Evolutionary conservation across 805 yeast genomes (phyloP).

Genomic region (Wickerhamia fluorescens): DNA sequence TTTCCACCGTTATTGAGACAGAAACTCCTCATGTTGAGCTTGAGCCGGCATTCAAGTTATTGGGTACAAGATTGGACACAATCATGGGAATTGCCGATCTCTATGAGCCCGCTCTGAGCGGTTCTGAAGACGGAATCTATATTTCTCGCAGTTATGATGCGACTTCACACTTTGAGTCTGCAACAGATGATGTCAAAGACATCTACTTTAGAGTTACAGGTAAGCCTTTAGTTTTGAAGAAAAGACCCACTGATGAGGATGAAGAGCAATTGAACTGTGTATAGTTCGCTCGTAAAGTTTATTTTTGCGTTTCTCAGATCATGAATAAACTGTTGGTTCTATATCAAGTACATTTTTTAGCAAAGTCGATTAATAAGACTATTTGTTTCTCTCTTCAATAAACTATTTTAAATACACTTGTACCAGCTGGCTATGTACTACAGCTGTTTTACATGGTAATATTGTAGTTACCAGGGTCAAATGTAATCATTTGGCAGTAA

Average conservation of each 20-base stretch:
- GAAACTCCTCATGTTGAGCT: conserved; percentile 86
- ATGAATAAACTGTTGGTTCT: too few relatives aligned
- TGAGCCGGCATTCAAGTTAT: conserved; percentile 86
- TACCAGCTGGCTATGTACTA: too few relatives aligned
- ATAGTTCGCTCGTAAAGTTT: too few relatives aligned
- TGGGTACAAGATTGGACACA: conserved; percentile 74
- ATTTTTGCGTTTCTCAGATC: too few relatives aligned
- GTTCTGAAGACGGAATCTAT: conserved; percentile 68
- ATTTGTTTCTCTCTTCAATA: too few relatives aligned
- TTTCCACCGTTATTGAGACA: conserved; percentile 91
- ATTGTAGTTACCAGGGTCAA: too few relatives aligned
- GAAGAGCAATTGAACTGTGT: conserved; percentile 45
- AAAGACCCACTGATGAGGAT: conserved; percentile 63
- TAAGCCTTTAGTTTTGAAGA: conserved; percentile 79
- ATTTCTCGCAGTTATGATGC: conserved; percentile 90
- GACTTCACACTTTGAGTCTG: conserved; percentile 88
- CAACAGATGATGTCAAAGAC: conserved; percentile 96
- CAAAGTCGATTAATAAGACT: too few relatives aligned
- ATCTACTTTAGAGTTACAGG: conserved; percentile 89
- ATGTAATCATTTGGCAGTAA: too few relatives aligned
- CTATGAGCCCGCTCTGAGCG: conserved; percentile 82
- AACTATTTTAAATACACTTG: too few relatives aligned
- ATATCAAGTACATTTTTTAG: too few relatives aligned
- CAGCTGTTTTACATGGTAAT: too few relatives aligned
- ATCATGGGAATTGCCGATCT: conserved; percentile 92